A percentile compares a stretch with the other conserved stretches of the same genome.
phyloP scores from a whole-genome alignment of 306 rosid species.

The Cyclanthera cordifolia region DNA sequence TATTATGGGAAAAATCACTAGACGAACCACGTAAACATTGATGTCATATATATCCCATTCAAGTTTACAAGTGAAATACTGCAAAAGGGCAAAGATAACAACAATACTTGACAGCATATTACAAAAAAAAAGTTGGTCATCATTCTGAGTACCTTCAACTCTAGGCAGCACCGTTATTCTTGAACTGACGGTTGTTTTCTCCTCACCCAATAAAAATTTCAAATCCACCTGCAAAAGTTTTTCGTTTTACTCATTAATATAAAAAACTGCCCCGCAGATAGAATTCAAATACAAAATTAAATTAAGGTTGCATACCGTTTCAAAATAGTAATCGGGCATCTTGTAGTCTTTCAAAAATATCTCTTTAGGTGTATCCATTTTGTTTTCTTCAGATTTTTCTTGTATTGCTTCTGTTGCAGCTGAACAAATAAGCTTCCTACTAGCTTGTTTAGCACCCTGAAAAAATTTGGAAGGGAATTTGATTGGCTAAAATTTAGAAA shows the following conservation, averaged over 20 bases:
- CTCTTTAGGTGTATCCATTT: constrained; percentile 75
- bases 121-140: neutral
- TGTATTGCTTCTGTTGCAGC: constrained; percentile 54
- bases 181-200: constrained; percentile 65
- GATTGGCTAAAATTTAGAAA: neutral
- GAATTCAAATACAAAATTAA: constrained; percentile 15
- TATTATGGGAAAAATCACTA: neutral
- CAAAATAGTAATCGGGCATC: constrained; percentile 87
- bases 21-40: neutral
- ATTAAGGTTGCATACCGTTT: constrained; percentile 34
- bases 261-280: neutral
- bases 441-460: constrained; percentile 44
- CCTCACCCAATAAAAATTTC: constrained; percentile 75
- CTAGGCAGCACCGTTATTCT: constrained; percentile 65
- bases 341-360: constrained; percentile 84
- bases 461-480: constrained; percentile 15
- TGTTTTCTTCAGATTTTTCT: constrained; percentile 53
- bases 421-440: constrained; percentile 55
- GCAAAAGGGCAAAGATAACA: neutral
- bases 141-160: constrained; percentile 25
- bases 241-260: constrained; percentile 12
- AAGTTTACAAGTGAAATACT: neutral
- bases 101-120: neutral
- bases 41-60: neutral
- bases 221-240: constrained; percentile 57